These are phyloP conservation scores for Phialemoniopsis sp. DNA, from an alignment of 2,329 filamentous ascomycete species.

Conservation along the genomic window DNA sequence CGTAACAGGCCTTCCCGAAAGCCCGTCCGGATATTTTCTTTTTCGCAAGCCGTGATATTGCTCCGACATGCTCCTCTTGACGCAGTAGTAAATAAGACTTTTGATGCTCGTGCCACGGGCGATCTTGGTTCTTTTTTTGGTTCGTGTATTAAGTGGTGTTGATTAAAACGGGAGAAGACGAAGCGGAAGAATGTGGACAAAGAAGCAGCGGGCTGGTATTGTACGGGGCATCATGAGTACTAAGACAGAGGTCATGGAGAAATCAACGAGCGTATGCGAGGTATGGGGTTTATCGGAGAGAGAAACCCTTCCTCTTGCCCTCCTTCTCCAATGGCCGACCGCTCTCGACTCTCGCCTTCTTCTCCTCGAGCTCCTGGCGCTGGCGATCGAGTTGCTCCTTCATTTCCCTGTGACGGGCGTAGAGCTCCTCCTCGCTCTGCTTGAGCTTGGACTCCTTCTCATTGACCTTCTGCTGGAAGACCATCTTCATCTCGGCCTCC, in stretches of 20 bases:
- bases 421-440: conserved; percentile 98
- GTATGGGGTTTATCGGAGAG: conserved; percentile 69
- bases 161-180: conserved; percentile 31
- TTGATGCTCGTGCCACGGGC: conserved; percentile 16
- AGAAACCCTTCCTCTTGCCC: conserved; percentile 99
- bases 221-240: conserved; percentile 55
- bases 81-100: conserved; percentile 8
- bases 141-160: conserved; percentile 36
- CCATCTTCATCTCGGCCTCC: conserved; percentile 99
- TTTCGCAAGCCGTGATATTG: neutral
- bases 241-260: conserved; percentile 48
- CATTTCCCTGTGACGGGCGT: conserved; percentile 98
- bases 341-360: conserved; percentile 93
- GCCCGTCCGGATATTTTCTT: conserved; percentile 3
- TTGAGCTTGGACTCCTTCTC: conserved; percentile 99
- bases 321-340: conserved; percentile 96
- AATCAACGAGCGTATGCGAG: conserved; percentile 17
- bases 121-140: conserved; percentile 16
- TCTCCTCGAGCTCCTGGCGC: conserved; percentile 92
- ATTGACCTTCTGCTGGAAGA: conserved; percentile 99
- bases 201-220: conserved; percentile 54
- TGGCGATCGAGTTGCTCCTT: conserved; percentile 98
- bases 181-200: conserved; percentile 37
- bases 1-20: conserved; percentile 3
- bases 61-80: conserved; percentile 10